phyloP scores from a whole-genome alignment of 2,329 filamentous ascomycete species.

The Penicillium sp. region DNA sequence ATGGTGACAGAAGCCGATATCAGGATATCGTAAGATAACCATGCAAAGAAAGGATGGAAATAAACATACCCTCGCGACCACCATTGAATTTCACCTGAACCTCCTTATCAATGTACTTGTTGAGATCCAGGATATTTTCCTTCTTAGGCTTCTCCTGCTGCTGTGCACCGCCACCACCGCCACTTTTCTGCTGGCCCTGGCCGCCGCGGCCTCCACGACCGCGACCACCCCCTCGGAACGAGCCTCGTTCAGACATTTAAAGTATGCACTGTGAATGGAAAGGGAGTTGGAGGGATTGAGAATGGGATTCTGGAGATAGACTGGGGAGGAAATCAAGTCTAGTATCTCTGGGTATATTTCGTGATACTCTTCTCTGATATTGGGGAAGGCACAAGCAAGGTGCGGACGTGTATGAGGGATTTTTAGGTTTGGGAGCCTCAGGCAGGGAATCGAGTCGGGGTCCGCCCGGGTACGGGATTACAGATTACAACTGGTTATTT shows the following conservation, averaged over 20 bases:
- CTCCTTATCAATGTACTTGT: conserved; percentile 95
- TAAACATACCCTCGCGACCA: conserved; percentile 46
- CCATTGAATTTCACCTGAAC: conserved; percentile 96
- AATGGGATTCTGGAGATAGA: neutral
- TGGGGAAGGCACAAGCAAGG: conserved; percentile 12
- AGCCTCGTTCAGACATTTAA: conserved; percentile 44
- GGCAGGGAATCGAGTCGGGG: neutral
- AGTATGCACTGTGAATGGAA: conserved; percentile 39
- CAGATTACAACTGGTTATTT: neutral
- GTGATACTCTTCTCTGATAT: neutral
- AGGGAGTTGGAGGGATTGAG: conserved; percentile 7
- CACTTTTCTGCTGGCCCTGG: conserved; percentile 43
- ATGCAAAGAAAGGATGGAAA: neutral
- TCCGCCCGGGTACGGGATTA: conserved; percentile 11
- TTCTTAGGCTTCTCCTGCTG: conserved; percentile 83
- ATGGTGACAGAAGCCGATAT: neutral
- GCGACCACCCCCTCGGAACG: conserved; percentile 21
- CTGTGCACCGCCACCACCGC: conserved; percentile 50
- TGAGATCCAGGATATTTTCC: conserved; percentile 94
- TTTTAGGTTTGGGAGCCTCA: conserved; percentile 13
- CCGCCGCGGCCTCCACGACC: conserved; percentile 19
- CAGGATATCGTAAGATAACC: neutral
- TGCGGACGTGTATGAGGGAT: conserved; percentile 23
- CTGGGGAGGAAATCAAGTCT: neutral
- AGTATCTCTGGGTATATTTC: neutral